A percentile compares a stretch with the other conserved stretches of the same genome.
Evolutionary conservation across 805 yeast genomes (phyloP).

Genomic region (Pichia pseudocactophila): DNA sequence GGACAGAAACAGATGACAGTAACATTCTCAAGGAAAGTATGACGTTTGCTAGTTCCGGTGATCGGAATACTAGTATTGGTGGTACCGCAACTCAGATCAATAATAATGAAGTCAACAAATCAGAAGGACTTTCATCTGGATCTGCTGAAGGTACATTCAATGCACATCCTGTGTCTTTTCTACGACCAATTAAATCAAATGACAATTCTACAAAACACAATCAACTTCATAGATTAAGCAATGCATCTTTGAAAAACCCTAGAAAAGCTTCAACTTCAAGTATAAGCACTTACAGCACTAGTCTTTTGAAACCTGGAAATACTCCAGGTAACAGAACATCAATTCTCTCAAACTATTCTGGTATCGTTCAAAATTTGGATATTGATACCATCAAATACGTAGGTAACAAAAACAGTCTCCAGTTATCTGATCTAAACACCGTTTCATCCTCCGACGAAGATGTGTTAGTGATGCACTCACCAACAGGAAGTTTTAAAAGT

Average conservation of each 20-base stretch:
- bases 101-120: no score
- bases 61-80: no score
- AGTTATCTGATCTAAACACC: slow-evolving; percentile 1
- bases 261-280: slow-evolving; percentile 1
- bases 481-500: neutral
- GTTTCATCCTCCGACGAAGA: slow-evolving; percentile 4
- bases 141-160: no score
- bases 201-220: no score
- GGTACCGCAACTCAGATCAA: no score
- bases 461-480: slow-evolving; percentile 1
- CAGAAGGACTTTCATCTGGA: no score
- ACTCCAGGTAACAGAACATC: slow-evolving; percentile 22
- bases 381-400: slow-evolving; percentile 27
- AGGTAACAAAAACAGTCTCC: slow-evolving; percentile 16
- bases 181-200: no score
- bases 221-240: no score
- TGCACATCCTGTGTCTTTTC: no score
- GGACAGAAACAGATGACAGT: no score
- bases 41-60: no score
- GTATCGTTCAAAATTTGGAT: slow-evolving; percentile 30
- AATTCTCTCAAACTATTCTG: slow-evolving; percentile 29
- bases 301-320: neutral
- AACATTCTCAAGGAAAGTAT: no score
- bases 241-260: neutral
- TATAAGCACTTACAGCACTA: neutral